Percentiles rank a stretch among this genome's conserved stretches.
phyloP scores from a whole-genome alignment of 306 rosid genomes.

The Rosa rugosa region DNA sequence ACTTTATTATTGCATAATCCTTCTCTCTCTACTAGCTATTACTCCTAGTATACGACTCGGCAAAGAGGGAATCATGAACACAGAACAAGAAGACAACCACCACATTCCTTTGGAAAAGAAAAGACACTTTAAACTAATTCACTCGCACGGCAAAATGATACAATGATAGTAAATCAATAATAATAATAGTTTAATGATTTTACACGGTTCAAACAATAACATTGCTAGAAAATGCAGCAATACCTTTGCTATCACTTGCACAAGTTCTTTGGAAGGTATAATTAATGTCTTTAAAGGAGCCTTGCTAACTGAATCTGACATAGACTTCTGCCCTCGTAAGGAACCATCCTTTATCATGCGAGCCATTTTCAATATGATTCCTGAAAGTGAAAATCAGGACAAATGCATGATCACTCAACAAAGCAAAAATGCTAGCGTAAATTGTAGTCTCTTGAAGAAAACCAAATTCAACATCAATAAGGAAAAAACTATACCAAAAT shows the following conservation, averaged over 20 bases:
- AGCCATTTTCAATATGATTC: slow-evolving; percentile 81
- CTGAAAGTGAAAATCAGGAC: slow-evolving; percentile 39
- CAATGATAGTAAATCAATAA: neutral
- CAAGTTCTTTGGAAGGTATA: slow-evolving; percentile 77
- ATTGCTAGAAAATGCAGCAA: slow-evolving; percentile 29
- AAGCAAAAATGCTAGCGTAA: neutral
- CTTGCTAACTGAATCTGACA: slow-evolving; percentile 57
- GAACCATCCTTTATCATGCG: slow-evolving; percentile 73
- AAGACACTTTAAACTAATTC: neutral
- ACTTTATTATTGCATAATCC: slow-evolving; percentile 7
- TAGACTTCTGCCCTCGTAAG: slow-evolving; percentile 61
- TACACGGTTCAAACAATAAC: neutral
- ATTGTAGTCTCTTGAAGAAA: neutral
- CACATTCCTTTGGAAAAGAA: slow-evolving; percentile 4
- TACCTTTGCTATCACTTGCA: slow-evolving; percentile 93
- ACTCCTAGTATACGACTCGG: slow-evolving; percentile 1
- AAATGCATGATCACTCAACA: neutral
- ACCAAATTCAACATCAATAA: neutral
- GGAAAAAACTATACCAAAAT: slow-evolving; percentile 61
- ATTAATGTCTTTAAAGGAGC: slow-evolving; percentile 65
- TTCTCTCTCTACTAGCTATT: slow-evolving; percentile 11
- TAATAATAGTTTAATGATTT: neutral
- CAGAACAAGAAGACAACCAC: neutral
- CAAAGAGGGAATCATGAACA: neutral
- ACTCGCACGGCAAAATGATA: neutral